Conservation (phyloP, 768 basidiomycete species). For the Cyathus striatus region DNA sequence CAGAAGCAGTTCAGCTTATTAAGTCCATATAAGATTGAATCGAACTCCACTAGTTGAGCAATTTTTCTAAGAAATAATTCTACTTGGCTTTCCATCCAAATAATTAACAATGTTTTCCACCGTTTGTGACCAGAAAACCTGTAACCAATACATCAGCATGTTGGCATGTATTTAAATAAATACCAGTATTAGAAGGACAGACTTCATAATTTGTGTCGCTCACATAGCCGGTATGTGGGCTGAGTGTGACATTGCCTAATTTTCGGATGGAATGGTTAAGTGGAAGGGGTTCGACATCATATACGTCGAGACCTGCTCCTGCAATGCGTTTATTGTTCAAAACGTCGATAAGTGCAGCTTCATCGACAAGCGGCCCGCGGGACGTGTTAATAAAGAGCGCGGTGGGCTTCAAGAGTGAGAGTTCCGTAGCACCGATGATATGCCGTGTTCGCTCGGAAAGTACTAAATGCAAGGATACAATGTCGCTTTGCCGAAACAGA, state of each 20-base stretch:
- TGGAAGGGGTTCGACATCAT: conserved; percentile 61
- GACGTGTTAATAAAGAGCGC: conserved; percentile 65
- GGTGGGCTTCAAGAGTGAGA: conserved; percentile 50
- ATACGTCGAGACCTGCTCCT: conserved; percentile 64
- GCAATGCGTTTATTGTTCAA: conserved; percentile 42
- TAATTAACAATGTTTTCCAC: conserved; percentile 56
- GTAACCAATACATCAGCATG: conserved; percentile 4
- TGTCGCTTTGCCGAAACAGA: conserved; percentile 47
- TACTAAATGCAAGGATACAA: conserved; percentile 60
- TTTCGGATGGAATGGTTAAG: conserved; percentile 47
- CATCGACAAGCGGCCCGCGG: conserved; percentile 62
- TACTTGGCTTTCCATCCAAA: conserved; percentile 33
- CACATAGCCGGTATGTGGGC: conserved; percentile 60
- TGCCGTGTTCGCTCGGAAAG: conserved; percentile 44
- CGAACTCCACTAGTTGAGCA: background rate
- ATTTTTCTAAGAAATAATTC: background rate
- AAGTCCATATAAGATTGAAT: conserved; percentile 9
- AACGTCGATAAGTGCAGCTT: conserved; percentile 43
- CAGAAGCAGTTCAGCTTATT: conserved; percentile 11
- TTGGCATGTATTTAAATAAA: too few species aligned
- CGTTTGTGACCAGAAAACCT: conserved; percentile 48
- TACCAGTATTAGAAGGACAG: conserved; percentile 9
- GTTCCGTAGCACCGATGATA: conserved; percentile 41
- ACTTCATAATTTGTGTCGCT: conserved; percentile 48
- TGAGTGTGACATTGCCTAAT: conserved; percentile 49